Percentiles rank a stretch among this genome's conserved stretches.
Conservation (phyloP, 768 basidiomycete genomes). For the Tricholoma matsutake region DNA sequence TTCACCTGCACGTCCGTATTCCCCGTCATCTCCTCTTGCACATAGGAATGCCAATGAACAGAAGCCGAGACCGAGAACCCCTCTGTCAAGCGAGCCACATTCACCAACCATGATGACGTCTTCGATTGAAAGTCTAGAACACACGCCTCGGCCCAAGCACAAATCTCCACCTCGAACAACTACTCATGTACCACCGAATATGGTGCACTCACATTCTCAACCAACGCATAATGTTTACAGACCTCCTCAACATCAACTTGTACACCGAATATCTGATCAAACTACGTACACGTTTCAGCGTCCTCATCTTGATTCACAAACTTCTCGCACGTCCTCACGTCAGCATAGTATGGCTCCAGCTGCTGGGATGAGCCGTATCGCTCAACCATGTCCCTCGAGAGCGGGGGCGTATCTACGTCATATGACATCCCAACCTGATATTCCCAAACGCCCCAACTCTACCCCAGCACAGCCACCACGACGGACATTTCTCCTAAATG, state of each 20-base stretch:
- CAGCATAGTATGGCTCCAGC: constrained; percentile 20
- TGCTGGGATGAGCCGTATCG: constrained; percentile 25
- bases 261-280: constrained; percentile 12
- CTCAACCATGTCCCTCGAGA: constrained; percentile 43
- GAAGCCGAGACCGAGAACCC: constrained; percentile 7
- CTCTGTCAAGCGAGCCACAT: constrained; percentile 19
- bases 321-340: constrained; percentile 22
- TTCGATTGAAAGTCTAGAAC: constrained; percentile 32
- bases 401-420: constrained; percentile 72
- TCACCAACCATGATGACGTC: constrained; percentile 31
- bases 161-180: constrained; percentile 8
- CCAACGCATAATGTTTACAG: constrained; percentile 8
- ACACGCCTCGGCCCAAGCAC: constrained; percentile 20
- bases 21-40: constrained; percentile 33
- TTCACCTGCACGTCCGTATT: constrained; percentile 16
- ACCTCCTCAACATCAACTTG: constrained; percentile 9
- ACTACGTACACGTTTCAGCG: constrained; percentile 6
- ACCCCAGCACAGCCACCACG: constrained; percentile 20
- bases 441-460: constrained; percentile 35
- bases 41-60: constrained; percentile 17
- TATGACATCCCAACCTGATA: constrained; percentile 58
- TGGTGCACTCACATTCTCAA: constrained; percentile 7
- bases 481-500: constrained; percentile 29
- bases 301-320: constrained; percentile 6
- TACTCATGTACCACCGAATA: constrained; percentile 10